Conservation (phyloP, 2,329 filamentous ascomycete genomes). For the Colletotrichum tanaceti region DNA sequence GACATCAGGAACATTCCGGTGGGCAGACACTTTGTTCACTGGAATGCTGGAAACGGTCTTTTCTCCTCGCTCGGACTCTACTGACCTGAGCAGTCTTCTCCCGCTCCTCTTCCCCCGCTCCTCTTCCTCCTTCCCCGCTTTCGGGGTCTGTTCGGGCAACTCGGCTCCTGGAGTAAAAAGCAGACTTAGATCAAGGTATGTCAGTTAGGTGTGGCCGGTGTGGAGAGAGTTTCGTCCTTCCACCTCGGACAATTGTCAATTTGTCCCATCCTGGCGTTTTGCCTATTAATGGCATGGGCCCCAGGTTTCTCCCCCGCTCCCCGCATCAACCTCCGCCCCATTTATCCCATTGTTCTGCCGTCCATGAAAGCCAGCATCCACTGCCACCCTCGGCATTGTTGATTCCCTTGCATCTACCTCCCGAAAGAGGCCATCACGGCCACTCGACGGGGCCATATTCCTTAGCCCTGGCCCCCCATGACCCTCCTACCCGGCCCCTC, state of each 20-base stretch:
- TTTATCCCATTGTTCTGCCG: conserved; percentile 11
- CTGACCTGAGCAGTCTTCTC: not conserved
- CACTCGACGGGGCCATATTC: conserved; percentile 18
- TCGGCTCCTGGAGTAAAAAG: not conserved
- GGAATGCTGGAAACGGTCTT: conserved; percentile 13
- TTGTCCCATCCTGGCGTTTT: not conserved
- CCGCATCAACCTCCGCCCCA: conserved; percentile 11
- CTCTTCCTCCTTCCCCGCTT: not conserved
- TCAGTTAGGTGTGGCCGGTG: not conserved
- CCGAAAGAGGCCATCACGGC: conserved; percentile 32
- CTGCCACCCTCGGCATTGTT: conserved; percentile 13
- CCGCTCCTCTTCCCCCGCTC: not conserved
- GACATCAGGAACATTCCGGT: not conserved
- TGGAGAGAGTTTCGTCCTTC: not conserved
- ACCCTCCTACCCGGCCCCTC: not conserved
- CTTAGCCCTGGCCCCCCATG: conserved; percentile 3
- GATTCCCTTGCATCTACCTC: not conserved
- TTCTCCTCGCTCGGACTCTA: not conserved
- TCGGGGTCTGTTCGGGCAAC: not conserved
- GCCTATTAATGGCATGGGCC: not conserved
- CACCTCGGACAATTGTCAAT: not conserved
- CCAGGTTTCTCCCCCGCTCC: not conserved
- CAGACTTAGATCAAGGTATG: conserved; percentile 1
- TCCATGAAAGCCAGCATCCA: conserved; percentile 32
- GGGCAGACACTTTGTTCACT: not conserved